phyloP scores from a whole-genome alignment of 768 basidiomycete species.

The Fomitopsis serialis region DNA sequence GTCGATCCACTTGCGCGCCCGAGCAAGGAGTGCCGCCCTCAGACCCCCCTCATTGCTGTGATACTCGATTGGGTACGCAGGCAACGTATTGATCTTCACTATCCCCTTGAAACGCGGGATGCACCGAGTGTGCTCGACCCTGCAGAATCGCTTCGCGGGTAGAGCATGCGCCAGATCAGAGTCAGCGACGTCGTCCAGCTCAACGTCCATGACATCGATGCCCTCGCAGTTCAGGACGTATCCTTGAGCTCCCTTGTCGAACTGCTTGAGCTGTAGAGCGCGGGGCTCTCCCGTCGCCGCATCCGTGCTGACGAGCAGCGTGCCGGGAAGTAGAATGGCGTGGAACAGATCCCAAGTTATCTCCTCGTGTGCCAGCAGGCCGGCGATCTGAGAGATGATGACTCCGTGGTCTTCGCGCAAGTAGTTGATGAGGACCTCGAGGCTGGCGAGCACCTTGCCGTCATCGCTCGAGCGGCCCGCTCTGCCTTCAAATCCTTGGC shows the following conservation, averaged over 20 bases:
- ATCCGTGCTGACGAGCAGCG: constrained; percentile 45
- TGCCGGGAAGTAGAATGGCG: constrained; percentile 48
- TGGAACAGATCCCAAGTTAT: constrained; percentile 54
- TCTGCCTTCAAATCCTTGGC: constrained; percentile 33
- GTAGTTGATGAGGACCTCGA: constrained; percentile 43
- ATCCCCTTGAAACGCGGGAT: constrained; percentile 39
- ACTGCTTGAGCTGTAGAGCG: constrained; percentile 40
- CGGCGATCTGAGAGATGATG: constrained; percentile 41
- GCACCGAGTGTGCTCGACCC: constrained; percentile 19
- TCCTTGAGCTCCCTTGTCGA: constrained; percentile 27
- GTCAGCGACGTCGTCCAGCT: background rate
- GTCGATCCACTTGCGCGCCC: constrained; percentile 51
- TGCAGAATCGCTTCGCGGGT: constrained; percentile 31
- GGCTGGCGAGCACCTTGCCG: constrained; percentile 38
- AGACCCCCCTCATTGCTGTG: constrained; percentile 38
- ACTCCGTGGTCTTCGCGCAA: constrained; percentile 43
- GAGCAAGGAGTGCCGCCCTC: constrained; percentile 29
- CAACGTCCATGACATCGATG: constrained; percentile 41
- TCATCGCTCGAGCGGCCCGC: too few species aligned
- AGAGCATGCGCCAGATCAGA: constrained; percentile 14
- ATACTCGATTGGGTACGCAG: constrained; percentile 48
- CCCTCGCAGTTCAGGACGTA: constrained; percentile 48
- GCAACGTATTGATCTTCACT: constrained; percentile 41
- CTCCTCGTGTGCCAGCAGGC: constrained; percentile 47
- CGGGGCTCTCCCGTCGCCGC: constrained; percentile 47